Percentiles rank a stretch among this genome's conserved stretches.
Conservation (phyloP, 2,329 filamentous ascomycete genomes). For the Aspergillus sp. region DNA sequence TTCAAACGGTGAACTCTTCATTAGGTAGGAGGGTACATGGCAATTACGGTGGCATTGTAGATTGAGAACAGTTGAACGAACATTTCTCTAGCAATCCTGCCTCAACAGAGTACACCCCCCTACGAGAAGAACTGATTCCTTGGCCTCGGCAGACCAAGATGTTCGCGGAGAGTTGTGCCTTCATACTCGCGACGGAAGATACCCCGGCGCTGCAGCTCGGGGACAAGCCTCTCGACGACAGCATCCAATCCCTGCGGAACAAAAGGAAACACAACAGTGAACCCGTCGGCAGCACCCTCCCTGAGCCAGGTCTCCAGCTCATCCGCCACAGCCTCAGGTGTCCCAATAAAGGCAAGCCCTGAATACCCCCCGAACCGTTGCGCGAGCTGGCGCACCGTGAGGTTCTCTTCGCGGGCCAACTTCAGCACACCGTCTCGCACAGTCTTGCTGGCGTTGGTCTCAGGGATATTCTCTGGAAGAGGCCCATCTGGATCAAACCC, state of each 20-base stretch:
- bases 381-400: slow-evolving; percentile 53
- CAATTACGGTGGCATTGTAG: too few species aligned
- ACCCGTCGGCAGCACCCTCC: slow-evolving; percentile 51
- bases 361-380: slow-evolving; percentile 51
- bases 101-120: not conserved
- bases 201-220: slow-evolving; percentile 51
- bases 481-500: slow-evolving; percentile 49
- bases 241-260: slow-evolving; percentile 52
- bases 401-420: slow-evolving; percentile 43
- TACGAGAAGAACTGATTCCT: slow-evolving; percentile 37
- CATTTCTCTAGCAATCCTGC: too few species aligned
- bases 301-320: slow-evolving; percentile 48
- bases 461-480: slow-evolving; percentile 49
- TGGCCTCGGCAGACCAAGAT: slow-evolving; percentile 52
- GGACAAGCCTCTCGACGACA: slow-evolving; percentile 47
- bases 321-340: slow-evolving; percentile 49
- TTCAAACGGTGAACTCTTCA: too few species aligned
- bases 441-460: slow-evolving; percentile 56
- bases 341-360: slow-evolving; percentile 52
- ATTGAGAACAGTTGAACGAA: too few species aligned
- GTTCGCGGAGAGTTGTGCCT: slow-evolving; percentile 53
- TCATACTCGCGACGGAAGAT: slow-evolving; percentile 53
- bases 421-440: slow-evolving; percentile 44
- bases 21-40: too few species aligned
- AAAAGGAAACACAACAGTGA: slow-evolving; percentile 51